Evolutionary conservation across 148 eudicot species (phyloP).

Genomic region (Agrostemma githago): DNA sequence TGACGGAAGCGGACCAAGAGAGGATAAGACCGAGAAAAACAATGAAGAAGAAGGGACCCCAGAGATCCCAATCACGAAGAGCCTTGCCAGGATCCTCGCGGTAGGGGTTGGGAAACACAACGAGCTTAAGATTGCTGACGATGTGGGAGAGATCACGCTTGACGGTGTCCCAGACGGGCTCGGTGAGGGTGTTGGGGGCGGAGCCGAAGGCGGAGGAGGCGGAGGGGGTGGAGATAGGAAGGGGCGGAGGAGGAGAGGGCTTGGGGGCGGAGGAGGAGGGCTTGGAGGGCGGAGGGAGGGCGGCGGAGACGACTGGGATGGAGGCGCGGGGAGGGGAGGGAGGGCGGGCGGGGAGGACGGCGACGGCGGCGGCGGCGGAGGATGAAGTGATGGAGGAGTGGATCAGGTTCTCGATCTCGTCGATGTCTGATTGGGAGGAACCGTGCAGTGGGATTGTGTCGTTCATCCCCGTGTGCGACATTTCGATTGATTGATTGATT

Average conservation of each 20-base stretch:
- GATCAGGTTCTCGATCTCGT: conserved; percentile 92
- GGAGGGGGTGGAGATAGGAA: conserved; percentile 14
- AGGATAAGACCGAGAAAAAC: conserved; percentile 86
- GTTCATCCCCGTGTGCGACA: conserved; percentile 21
- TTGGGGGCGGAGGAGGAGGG: conserved; percentile 43
- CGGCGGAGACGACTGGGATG: conserved; percentile 37
- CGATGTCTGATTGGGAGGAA: conserved; percentile 86
- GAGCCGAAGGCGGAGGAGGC: conserved; percentile 49
- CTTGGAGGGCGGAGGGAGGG: conserved; percentile 23
- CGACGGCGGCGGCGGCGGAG: conserved; percentile 31
- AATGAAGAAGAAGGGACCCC: conserved; percentile 98
- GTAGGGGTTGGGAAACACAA: conserved; percentile 86
- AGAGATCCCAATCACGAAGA: conserved; percentile 93
- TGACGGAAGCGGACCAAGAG: conserved; percentile 96
- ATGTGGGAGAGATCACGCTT: conserved; percentile 83
- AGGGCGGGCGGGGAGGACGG: conserved; percentile 55
- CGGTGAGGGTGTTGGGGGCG: conserved; percentile 72
- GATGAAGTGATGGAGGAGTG: conserved; percentile 34
- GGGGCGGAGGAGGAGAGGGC: conserved; percentile 23
- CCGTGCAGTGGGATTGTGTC: conserved; percentile 59
- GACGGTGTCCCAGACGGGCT: conserved; percentile 93
- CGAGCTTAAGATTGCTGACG: conserved; percentile 88
- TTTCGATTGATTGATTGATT: not conserved
- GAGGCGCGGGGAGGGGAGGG: conserved; percentile 49
- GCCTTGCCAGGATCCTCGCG: conserved; percentile 97